Conservation (phyloP, 352 stramenopile species). For the Globisporangium middletonii region DNA sequence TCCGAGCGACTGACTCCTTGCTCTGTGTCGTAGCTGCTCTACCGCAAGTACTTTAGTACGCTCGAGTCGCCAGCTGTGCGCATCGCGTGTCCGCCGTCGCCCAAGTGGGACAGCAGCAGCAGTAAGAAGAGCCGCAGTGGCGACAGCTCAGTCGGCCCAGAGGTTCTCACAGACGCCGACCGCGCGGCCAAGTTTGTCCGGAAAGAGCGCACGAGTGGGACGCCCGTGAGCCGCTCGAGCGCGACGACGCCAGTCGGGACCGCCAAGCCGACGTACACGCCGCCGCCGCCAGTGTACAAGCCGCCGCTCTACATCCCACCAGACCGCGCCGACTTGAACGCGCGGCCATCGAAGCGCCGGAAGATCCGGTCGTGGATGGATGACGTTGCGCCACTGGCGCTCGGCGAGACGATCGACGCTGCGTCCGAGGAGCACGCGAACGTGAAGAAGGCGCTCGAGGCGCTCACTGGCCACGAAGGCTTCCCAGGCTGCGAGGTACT, state of each 20-base stretch:
- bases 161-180: conserved; percentile 70
- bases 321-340: conserved; percentile 40
- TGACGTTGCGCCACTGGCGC: conserved; percentile 57
- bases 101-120: conserved; percentile 52
- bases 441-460: conserved; percentile 44
- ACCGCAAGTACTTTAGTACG: conserved; percentile 76
- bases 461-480: conserved; percentile 63
- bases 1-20: not conserved
- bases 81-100: conserved; percentile 42
- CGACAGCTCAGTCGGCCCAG: conserved; percentile 30
- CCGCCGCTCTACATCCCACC: conserved; percentile 67
- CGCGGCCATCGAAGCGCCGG: conserved; percentile 58
- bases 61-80: conserved; percentile 42
- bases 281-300: conserved; percentile 54
- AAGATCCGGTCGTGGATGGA: conserved; percentile 88
- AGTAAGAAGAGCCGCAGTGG: conserved; percentile 28
- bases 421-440: conserved; percentile 64
- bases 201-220: conserved; percentile 15
- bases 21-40: conserved; percentile 29
- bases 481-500: conserved; percentile 82
- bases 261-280: conserved; percentile 19
- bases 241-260: conserved; percentile 19
- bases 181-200: conserved; percentile 51
- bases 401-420: conserved; percentile 47
- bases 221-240: conserved; percentile 8